phyloP scores from a whole-genome alignment of 2,329 filamentous ascomycete genomes.

The Cladosporium velox region DNA sequence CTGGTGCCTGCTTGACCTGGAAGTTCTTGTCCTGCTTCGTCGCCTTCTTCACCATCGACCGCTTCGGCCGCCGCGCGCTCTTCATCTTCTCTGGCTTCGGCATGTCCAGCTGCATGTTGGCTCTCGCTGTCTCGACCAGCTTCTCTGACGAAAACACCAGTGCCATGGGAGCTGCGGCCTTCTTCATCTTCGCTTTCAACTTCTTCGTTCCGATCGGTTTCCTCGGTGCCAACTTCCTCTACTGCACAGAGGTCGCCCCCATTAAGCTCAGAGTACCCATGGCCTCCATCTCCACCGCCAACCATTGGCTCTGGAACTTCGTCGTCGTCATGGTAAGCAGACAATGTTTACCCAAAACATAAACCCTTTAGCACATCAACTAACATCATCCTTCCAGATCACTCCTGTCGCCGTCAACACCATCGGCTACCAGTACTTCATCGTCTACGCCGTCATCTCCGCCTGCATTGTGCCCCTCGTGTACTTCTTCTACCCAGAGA shows the following conservation, averaged over 20 bases:
- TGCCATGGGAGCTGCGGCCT: constrained; percentile 29
- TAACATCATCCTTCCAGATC: constrained; percentile 27
- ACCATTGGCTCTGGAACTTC: constrained; percentile 40
- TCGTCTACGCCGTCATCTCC: constrained; percentile 20
- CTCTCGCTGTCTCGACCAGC: constrained; percentile 55
- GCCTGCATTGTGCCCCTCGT: constrained; percentile 30
- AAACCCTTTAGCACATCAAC: not conserved
- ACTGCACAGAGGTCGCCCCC: constrained; percentile 37
- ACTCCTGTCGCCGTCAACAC: constrained; percentile 31
- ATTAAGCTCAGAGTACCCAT: constrained; percentile 36
- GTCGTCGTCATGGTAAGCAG: constrained; percentile 19
- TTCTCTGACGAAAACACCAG: constrained; percentile 33
- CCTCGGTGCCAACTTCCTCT: constrained; percentile 28
- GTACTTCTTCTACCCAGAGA: constrained; percentile 48
- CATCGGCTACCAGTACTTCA: constrained; percentile 23
- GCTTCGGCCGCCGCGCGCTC: constrained; percentile 43
- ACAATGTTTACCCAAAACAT: not conserved
- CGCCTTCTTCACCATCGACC: constrained; percentile 47
- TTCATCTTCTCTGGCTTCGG: constrained; percentile 46
- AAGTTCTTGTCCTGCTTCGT: constrained; percentile 57
- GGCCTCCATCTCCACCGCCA: constrained; percentile 19
- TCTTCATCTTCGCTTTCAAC: constrained; percentile 35
- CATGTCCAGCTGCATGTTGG: constrained; percentile 56
- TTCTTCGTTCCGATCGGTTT: constrained; percentile 34
- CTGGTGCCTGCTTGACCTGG: constrained; percentile 55